phyloP scores from a whole-genome alignment of 306 rosid species.

The Vigna hirtella region DNA sequence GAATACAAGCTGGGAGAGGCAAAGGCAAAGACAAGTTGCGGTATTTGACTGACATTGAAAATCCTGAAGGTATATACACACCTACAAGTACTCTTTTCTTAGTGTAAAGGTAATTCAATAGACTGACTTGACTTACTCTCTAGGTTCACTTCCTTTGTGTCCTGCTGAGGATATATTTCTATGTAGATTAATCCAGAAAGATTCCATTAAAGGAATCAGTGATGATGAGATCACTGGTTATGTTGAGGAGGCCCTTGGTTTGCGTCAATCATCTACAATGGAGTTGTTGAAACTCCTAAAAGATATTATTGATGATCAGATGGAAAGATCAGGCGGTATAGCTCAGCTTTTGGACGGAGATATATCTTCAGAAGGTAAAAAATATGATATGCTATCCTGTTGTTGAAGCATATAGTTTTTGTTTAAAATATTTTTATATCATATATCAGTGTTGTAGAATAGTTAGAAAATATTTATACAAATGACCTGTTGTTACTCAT shows the following conservation, averaged over 20 bases:
- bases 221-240: slow-evolving; percentile 50
- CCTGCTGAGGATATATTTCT: slow-evolving; percentile 84
- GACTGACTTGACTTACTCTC: slow-evolving; percentile 50
- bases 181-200: slow-evolving; percentile 79
- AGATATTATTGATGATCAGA: slow-evolving; percentile 61
- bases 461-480: slow-evolving; percentile 40
- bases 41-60: slow-evolving; percentile 51
- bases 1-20: slow-evolving; percentile 74
- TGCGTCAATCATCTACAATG: slow-evolving; percentile 67
- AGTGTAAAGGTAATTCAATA: slow-evolving; percentile 34
- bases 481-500: slow-evolving; percentile 42
- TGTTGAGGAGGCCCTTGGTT: slow-evolving; percentile 74
- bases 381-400: slow-evolving; percentile 41
- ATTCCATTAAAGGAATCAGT: slow-evolving; percentile 59
- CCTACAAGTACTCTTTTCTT: neutral
- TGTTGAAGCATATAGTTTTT: slow-evolving; percentile 30
- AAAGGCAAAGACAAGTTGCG: slow-evolving; percentile 61
- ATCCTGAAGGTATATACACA: slow-evolving; percentile 59
- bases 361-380: slow-evolving; percentile 77
- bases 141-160: slow-evolving; percentile 78
- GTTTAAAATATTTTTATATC: slow-evolving; percentile 23
- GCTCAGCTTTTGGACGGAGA: slow-evolving; percentile 56
- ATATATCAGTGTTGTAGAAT: slow-evolving; percentile 32
- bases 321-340: slow-evolving; percentile 56
- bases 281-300: slow-evolving; percentile 66